Evolutionary conservation across 2,329 filamentous ascomycete species (phyloP), one percentile per base, ranked within the genome.

Genomic region (Penicillium sp.): DNA sequence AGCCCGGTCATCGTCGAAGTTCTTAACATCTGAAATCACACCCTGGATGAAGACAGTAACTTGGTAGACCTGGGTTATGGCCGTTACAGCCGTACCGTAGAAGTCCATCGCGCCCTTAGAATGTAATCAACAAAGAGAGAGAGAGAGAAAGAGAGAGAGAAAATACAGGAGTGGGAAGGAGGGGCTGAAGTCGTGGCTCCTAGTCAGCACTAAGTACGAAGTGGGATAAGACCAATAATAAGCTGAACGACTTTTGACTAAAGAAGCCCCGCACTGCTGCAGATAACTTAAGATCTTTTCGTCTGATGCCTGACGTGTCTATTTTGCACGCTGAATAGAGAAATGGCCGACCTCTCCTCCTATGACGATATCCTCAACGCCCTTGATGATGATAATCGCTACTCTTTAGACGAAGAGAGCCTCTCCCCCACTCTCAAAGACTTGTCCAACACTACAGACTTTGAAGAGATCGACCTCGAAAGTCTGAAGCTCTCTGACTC

Each of bases 11-110:
- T 65, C 56, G 23, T 67, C 63, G 23, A 62, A 66, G 12, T 58
- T 34, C 39, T 61, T 64, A 49, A 66, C 54, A 33, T 67, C 64
- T 15, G 64, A 61, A 24, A 68, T 55, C 32, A 68, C 62, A 9
- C 65, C 65, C 42, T 67, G 57, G 40, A 68, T 67, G 41, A 67
- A 67, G n/a, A 67, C 53, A 8, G 65, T 65, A 18, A 66, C 63
- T 17, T 64, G 56, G 45, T 64, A 59, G 41, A 66, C 52, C 26
- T 68, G 60, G 37, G 56, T 56, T 13, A 66, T 56, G n/a, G 58
- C 65, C 7, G 64, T 66, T 7, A 57, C 49, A 20, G 64, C 60
- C 9, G 65, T 66, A 7, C 63, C 62, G 46, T 65, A 67, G 27
- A 66, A 32, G 51, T 67, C 65, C 64, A 67, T 67, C 12, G 33